phyloP scores from a whole-genome alignment of 2,329 filamentous ascomycete genomes.

The Diaporthe longicolla region DNA sequence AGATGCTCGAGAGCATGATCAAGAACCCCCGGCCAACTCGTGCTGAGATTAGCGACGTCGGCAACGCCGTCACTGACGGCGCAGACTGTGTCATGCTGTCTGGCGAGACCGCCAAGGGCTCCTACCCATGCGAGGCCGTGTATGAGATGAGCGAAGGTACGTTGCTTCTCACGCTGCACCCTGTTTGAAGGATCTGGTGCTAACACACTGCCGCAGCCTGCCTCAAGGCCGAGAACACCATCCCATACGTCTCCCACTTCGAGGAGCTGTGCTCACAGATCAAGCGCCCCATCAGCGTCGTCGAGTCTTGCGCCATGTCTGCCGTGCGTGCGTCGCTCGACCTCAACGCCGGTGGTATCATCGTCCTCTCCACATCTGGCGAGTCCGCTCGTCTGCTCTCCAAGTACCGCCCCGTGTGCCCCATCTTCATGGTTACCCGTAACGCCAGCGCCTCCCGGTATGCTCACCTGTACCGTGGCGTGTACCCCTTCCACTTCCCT shows the following conservation, averaged over 20 bases:
- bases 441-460: constrained; percentile 88
- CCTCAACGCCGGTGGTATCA: constrained; percentile 95
- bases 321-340: constrained; percentile 96
- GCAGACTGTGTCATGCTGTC: constrained; percentile 99
- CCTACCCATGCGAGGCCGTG: constrained; percentile 92
- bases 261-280: constrained; percentile 92
- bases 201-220: constrained; percentile 65
- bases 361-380: constrained; percentile 95
- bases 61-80: constrained; percentile 97
- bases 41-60: constrained; percentile 98
- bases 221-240: constrained; percentile 95
- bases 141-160: constrained; percentile 93
- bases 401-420: constrained; percentile 99
- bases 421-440: constrained; percentile 99
- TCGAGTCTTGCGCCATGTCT: constrained; percentile 97
- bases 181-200: background rate
- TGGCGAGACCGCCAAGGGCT: constrained; percentile 98
- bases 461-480: constrained; percentile 95
- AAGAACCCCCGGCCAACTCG: constrained; percentile 99
- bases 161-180: background rate
- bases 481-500: constrained; percentile 96
- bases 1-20: constrained; percentile 99
- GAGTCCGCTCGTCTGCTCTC: constrained; percentile 94
- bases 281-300: constrained; percentile 86
- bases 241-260: constrained; percentile 96